phyloP scores from a whole-genome alignment of 805 yeast species.

The Saccharomycopsis sp. region DNA sequence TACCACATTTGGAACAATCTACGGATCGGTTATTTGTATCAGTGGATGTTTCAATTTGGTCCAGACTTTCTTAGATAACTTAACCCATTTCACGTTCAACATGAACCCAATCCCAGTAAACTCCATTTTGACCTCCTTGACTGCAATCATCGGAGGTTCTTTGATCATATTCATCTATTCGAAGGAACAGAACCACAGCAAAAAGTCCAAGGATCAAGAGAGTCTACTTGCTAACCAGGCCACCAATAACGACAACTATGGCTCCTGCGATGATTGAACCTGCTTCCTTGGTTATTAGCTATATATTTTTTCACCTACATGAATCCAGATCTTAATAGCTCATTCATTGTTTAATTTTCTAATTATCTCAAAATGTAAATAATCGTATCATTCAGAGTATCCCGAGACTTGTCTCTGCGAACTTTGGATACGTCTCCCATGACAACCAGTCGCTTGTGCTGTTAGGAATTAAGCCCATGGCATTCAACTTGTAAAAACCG shows the following conservation, averaged over 20 bases:
- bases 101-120: slow-evolving; percentile 83
- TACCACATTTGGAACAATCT: slow-evolving; percentile 84
- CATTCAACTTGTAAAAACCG: slow-evolving; percentile 78
- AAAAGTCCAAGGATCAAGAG: not conserved
- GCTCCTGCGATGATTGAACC: not conserved
- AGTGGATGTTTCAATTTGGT: slow-evolving; percentile 75
- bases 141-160: slow-evolving; percentile 44
- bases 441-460: slow-evolving; percentile 86
- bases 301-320: too few species aligned
- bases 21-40: slow-evolving; percentile 77
- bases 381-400: not conserved
- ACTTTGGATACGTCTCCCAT: slow-evolving; percentile 48
- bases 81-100: slow-evolving; percentile 60
- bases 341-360: too few species aligned
- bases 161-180: slow-evolving; percentile 37
- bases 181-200: not conserved
- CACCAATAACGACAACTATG: not conserved
- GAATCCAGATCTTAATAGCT: too few species aligned
- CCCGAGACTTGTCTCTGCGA: slow-evolving; percentile 11
- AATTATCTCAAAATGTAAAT: too few species aligned
- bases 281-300: too few species aligned
- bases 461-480: slow-evolving; percentile 89
- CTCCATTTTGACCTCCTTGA: slow-evolving; percentile 43
- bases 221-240: not conserved
- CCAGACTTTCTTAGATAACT: slow-evolving; percentile 62